These are phyloP conservation scores for Lodderomyces metapsilosis DNA, from an alignment of 1,139 yeast genomes.

Conservation along the genomic window DNA sequence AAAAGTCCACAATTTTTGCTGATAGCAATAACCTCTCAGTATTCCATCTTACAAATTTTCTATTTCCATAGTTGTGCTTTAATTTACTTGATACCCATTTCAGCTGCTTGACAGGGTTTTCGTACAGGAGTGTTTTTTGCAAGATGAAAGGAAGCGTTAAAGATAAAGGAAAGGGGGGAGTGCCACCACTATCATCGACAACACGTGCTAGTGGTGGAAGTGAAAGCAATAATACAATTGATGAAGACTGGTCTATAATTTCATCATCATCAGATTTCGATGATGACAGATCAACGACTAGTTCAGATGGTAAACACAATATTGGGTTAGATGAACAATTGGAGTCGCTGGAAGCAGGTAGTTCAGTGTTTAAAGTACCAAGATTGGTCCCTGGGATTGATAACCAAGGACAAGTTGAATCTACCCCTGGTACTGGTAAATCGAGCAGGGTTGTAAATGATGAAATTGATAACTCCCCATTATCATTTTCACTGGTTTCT, in stretches of 20 bases:
- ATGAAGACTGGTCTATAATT: conserved; percentile 49
- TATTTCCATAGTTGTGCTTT: too few species aligned
- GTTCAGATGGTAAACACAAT: conserved; percentile 13
- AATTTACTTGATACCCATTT: background rate
- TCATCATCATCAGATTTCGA: conserved; percentile 44
- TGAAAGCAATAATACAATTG: conserved; percentile 10
- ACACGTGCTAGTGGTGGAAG: background rate
- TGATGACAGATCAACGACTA: conserved; percentile 33
- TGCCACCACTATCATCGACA: background rate
- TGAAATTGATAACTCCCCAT: background rate
- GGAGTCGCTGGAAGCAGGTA: conserved; percentile 3
- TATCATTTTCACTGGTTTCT: background rate
- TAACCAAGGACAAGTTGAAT: background rate
- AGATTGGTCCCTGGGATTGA: background rate
- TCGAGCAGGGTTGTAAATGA: background rate
- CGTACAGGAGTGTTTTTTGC: too few species aligned
- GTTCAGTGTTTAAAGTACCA: conserved; percentile 11
- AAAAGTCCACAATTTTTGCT: background rate
- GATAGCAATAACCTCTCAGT: conserved; percentile 1
- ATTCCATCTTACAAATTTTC: too few species aligned
- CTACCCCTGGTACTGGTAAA: background rate
- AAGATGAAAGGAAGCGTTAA: background rate
- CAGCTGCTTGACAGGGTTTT: too few species aligned
- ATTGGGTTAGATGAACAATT: background rate
- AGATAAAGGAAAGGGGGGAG: background rate